Evolutionary conservation across 1,284 basidiomycete species (phyloP), one percentile per base, ranked within the genome.

Genomic region (Ganoderma resinaceum): DNA sequence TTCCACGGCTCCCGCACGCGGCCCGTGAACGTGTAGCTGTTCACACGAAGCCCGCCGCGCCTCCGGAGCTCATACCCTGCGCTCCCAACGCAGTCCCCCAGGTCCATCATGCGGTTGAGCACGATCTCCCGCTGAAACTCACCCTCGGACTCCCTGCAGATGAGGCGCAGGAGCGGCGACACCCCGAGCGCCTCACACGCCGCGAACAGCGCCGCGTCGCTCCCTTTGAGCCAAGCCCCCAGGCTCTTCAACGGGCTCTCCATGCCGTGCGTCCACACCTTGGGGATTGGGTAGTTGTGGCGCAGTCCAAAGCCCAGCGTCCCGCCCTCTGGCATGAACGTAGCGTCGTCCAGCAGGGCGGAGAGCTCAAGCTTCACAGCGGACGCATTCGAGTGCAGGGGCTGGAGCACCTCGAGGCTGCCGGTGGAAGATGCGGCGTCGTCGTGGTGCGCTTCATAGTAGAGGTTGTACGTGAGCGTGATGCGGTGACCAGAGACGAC

Each of bases 391-490:
- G 40, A 46, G 18, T 58, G 46, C 11, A 1, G 26, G 11, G 70
- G 70, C 12, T 62, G 26, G 1, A 61, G 37, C 11, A 62, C 52
- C 8, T 40, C 18, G 59, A 68, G 68, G 4, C 38, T 40, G 12
- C 8, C 0, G 6, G 59, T 18, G 26, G n/a, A n/a, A n/a, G 35
- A n/a, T n/a, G 58, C 11, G 2, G 18, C 0, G 33, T 6, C 3
- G 14, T 31, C 18, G 16, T 20, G 20, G 8, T 9, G 29, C 20
- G 33, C 18, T 14, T 38, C 46, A 26, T 62, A 76, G 65, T 78
- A 79, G 26, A 83, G 77, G 71, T 83, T 81, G 76, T 81, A 85
- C 0, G 84, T 83, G n/a, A 86, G 66, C 1, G 82, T 85, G 46
- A 86, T 75, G 2, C 83, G 79, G 61, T 81, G 79, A 0, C 86